Evolutionary conservation across 2,329 filamentous ascomycete genomes (phyloP), one percentile per base, ranked within the genome.

Genomic region (Cladosporium colombiae): DNA sequence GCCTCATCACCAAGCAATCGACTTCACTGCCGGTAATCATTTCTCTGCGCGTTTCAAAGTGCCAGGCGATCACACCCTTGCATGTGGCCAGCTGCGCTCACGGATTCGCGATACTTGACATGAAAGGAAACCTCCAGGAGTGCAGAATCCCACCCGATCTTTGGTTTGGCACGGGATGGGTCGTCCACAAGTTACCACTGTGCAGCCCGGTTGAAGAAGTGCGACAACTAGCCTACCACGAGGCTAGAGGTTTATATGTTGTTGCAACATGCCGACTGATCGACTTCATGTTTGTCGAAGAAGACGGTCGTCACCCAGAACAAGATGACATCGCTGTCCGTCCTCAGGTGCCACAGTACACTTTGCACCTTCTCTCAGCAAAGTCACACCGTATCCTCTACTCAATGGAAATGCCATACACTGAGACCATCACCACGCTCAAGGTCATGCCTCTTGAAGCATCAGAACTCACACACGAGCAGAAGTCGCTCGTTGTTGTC

Each of bases 401-500:
- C 75, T 88, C 85, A 27, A 82, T 93, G 62, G 82, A 88, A 52
- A 84, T 97, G 70, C 91, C 93, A 63, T 81, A 86, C 0, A 89
- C 85, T 68, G 94, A 97, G 78, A 86, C 88, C 14, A 83, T 96
- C 16, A 89, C 95, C 75, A 92, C 90, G 68, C 86, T 98, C 73
- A 89, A 94, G 76, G 89, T 90, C 5, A 84, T 98, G 46, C 90
- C 91, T 64, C 86, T 99, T 16, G 95, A 98, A 77, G 84, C 96
- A 8, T 97, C 93, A 0, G 95, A 99, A 78, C 88, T 89, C 37
- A 97, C 93, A 0, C 92, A 95, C 74, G 91, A 97, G 75, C 88
- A 92, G 18, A 90, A 88, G 72, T 89, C 91, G 73, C 84, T 98
- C 56, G 85, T 99, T 60, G 88, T 89, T 0, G 89, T 97, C 1